phyloP scores from a whole-genome alignment of 305 asterid genomes.

The Plantago coronopus region DNA sequence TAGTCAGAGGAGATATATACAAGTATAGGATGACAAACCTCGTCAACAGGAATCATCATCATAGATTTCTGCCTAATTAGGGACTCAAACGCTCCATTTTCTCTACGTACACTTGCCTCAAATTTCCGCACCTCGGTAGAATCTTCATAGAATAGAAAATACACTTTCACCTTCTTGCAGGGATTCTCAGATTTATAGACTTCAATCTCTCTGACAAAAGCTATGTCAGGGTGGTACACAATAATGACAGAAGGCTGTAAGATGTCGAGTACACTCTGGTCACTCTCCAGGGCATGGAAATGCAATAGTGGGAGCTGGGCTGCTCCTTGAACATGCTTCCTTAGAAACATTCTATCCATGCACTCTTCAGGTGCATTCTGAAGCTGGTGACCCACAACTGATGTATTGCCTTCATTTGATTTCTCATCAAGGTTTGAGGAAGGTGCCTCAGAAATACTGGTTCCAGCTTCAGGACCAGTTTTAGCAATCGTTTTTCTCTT shows the following conservation, averaged over 20 bases:
- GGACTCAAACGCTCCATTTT: constrained; percentile 92
- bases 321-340: constrained; percentile 47
- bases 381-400: constrained; percentile 30
- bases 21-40: constrained; percentile 45
- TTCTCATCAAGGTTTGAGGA: constrained; percentile 34
- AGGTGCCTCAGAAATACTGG: constrained; percentile 30
- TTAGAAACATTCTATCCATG: constrained; percentile 38
- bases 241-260: constrained; percentile 82
- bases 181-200: constrained; percentile 88
- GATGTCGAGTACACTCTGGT: constrained; percentile 66
- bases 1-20: constrained; percentile 17
- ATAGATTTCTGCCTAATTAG: constrained; percentile 89
- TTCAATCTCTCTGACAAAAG: constrained; percentile 91
- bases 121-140: constrained; percentile 92
- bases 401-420: constrained; percentile 22
- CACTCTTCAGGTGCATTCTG: constrained; percentile 32
- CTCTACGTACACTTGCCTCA: constrained; percentile 91
- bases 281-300: constrained; percentile 85
- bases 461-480: constrained; percentile 39
- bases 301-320: constrained; percentile 57
- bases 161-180: constrained; percentile 58
- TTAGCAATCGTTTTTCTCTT: constrained; percentile 43
- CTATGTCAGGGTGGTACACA: constrained; percentile 85
- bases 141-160: constrained; percentile 85
- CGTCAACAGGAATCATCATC: constrained; percentile 83